Evolutionary conservation across 306 rosid genomes (phyloP).

Genomic region (Spatholobus suberectus): DNA sequence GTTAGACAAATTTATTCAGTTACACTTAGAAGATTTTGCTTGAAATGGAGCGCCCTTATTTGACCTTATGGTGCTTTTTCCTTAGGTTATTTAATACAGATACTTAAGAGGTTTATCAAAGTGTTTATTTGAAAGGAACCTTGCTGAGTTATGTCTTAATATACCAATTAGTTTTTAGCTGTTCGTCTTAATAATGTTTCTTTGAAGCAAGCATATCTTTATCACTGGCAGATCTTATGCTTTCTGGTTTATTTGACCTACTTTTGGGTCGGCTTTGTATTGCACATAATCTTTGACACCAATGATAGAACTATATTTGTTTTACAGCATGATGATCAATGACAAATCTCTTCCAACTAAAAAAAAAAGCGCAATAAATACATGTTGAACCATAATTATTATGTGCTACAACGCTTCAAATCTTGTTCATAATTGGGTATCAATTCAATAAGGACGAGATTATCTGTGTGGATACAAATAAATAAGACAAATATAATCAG

Average conservation of each 20-base stretch:
- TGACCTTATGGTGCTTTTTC: background rate
- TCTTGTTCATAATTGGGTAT: conserved; percentile 43
- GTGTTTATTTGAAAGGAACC: conserved; percentile 17
- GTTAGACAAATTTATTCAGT: conserved; percentile 3
- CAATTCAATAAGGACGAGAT: conserved; percentile 37
- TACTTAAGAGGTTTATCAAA: background rate
- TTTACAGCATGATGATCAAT: conserved; percentile 29
- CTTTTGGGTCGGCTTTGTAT: conserved; percentile 36
- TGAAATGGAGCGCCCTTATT: conserved; percentile 20
- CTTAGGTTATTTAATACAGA: conserved; percentile 15
- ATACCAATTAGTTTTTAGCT: conserved; percentile 13
- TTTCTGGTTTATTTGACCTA: conserved; percentile 44
- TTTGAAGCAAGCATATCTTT: conserved; percentile 45
- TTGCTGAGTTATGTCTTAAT: background rate
- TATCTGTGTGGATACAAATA: conserved; percentile 34
- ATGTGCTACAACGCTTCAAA: conserved; percentile 39
- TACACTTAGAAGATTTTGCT: background rate
- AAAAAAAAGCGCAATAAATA: conserved; percentile 34
- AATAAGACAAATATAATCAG: conserved; percentile 50
- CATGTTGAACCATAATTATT: conserved; percentile 30
- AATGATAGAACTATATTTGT: background rate
- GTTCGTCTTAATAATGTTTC: conserved; percentile 15
- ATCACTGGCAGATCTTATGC: conserved; percentile 47
- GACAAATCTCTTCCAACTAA: conserved; percentile 35
- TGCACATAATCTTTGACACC: conserved; percentile 28